Percentiles rank a stretch among this genome's conserved stretches.
These are phyloP conservation scores for Hygrocybe punicea DNA, from an alignment of 768 basidiomycete species.

Conservation along the genomic window DNA sequence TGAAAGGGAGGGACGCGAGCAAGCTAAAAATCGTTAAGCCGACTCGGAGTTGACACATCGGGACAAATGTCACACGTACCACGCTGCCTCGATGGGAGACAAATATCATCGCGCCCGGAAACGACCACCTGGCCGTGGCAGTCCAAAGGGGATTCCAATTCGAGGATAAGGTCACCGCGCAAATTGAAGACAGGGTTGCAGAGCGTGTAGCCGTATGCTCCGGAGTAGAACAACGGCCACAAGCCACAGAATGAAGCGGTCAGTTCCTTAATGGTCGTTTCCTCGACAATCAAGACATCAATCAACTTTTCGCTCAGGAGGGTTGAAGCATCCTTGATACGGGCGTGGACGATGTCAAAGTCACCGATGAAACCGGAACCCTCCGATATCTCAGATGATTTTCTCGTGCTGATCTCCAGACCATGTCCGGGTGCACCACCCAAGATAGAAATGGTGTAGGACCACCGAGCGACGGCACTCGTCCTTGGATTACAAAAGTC, in stretches of 20 bases:
- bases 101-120: constrained; percentile 2
- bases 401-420: constrained; percentile 4
- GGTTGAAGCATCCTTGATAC: constrained; percentile 9
- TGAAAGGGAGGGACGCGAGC: not conserved
- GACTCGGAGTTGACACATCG: not conserved
- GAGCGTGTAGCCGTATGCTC: constrained; percentile 10
- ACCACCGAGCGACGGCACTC: constrained; percentile 10
- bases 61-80: not conserved
- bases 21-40: not conserved
- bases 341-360: constrained; percentile 6
- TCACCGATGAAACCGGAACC: constrained; percentile 5
- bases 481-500: constrained; percentile 1
- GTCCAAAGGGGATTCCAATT: constrained; percentile 6
- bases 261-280: constrained; percentile 6
- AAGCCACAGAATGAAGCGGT: constrained; percentile 9
- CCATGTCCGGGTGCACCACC: constrained; percentile 8
- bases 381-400: constrained; percentile 2
- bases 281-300: not conserved
- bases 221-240: constrained; percentile 16
- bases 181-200: constrained; percentile 12
- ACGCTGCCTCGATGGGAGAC: not conserved
- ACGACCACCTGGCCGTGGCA: not conserved
- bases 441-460: constrained; percentile 7
- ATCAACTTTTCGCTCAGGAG: not conserved
- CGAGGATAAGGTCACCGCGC: constrained; percentile 13